Base-by-base conservation (phyloP, 331 rosid genomes). In the Spiraea crenata region DNA sequence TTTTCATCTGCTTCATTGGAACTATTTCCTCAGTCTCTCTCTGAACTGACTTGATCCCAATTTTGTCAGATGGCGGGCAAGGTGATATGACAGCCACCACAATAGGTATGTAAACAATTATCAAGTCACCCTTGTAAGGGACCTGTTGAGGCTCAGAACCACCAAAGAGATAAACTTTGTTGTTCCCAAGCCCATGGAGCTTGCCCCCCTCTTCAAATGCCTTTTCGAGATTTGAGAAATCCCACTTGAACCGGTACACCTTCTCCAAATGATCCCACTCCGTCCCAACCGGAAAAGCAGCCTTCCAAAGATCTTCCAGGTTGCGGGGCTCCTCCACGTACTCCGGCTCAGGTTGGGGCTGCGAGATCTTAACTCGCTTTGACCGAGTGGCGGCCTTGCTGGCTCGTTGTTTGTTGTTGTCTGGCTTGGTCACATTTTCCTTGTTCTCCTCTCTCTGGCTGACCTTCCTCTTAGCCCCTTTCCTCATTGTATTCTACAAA, bases 1-100 rank as follows among this genome's bases (percentile, higher is more conserved):
- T 93, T 79, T 89, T 93, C 97, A 90, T 89, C 79, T 87, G 89
- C 72, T 89, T 95, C 99, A 95, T 91, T 71, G 99, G 99, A 71
- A 95, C 76, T 41, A 91, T 89, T 81, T 95, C 97, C 81, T 95
- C 96, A 47, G 85, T 77, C 84, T 95, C 99, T 73, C 96, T 89
- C 80, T 95, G 99, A 76, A 95, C 99, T 1, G 99, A 95, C 80
- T 91, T 86, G 44, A 95, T 86, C 71, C 97, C 99, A 52, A 95
- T 91, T 81, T 95, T 88, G 79, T 86, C 90, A 69, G 99, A 95
- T 46, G 97, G 99, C 4, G 99, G 99, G 50, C 87, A 91, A 65
- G 96, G 97, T 16, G 99, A 91, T 63, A 85, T 95, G 67, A 95
- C 99, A 49, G 97, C 99, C 56, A 93, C 97, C 50, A 93, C 95